These are phyloP conservation scores for Penicillium goetzii DNA, from an alignment of 495 filamentous ascomycete species.

Conservation along the genomic window DNA sequence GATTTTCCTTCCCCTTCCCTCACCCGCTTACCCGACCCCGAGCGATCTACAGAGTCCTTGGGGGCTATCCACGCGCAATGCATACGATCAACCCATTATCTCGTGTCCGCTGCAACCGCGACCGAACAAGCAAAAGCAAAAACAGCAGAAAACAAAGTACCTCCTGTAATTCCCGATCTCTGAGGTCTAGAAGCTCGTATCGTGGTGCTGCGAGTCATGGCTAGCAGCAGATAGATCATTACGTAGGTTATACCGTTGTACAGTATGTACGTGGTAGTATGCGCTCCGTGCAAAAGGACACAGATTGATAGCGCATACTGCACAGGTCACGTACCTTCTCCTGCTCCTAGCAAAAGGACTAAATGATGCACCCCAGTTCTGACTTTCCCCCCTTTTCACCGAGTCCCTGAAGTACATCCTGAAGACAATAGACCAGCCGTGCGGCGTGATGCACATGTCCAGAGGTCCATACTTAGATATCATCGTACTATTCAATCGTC, in stretches of 20 bases:
- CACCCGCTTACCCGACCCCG: not conserved
- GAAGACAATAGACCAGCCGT: not conserved
- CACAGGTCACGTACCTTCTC: not conserved
- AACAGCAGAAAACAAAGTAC: not conserved
- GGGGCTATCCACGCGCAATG: not conserved
- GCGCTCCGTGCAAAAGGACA: not conserved
- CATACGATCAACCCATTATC: conserved; percentile 19
- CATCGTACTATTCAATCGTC: not conserved
- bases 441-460: not conserved
- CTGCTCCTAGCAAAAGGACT: not conserved
- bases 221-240: conserved; percentile 4
- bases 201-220: conserved; percentile 10
- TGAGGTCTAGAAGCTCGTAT: not conserved
- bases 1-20: not conserved
- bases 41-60: not conserved
- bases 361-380: not conserved
- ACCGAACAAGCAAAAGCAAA: conserved; percentile 16
- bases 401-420: not conserved
- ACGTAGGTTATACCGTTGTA: not conserved
- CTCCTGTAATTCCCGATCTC: not conserved
- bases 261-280: not conserved
- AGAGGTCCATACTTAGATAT: not conserved
- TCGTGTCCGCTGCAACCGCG: conserved; percentile 36
- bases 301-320: not conserved
- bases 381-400: not conserved